Percentiles rank a stretch among this genome's conserved stretches.
These are phyloP conservation scores for Tetradesmus obliquus DNA, from an alignment of 139 green algal species.

Conservation along the genomic window DNA sequence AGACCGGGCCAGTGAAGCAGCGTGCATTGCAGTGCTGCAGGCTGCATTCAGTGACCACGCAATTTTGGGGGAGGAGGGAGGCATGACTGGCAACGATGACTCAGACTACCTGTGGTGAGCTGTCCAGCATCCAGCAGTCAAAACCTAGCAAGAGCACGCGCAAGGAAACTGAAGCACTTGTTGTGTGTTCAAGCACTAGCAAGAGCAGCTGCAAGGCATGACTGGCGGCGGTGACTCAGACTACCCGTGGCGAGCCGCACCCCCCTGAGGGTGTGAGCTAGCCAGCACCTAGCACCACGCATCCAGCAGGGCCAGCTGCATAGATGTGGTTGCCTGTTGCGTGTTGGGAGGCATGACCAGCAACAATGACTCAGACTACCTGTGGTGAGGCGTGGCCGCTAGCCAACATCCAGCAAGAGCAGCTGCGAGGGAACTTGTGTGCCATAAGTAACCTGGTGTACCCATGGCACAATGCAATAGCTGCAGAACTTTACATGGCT, in stretches of 20 bases:
- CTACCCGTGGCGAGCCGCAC: slow-evolving; percentile 53
- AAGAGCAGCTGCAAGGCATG: not conserved
- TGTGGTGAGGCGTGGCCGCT: slow-evolving; percentile 61
- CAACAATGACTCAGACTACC: slow-evolving; percentile 50
- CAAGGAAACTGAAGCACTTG: too few relatives aligned
- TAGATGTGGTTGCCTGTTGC: too few relatives aligned
- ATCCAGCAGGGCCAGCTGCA: too few relatives aligned
- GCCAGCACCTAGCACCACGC: not conserved
- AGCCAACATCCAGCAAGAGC: not conserved
- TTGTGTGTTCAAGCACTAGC: not conserved
- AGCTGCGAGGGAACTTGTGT: not conserved
- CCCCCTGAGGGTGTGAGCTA: slow-evolving; percentile 50
- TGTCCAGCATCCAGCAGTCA: slow-evolving; percentile 19
- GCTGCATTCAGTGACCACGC: slow-evolving; percentile 74
- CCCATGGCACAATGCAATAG: too few relatives aligned
- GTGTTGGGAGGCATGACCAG: slow-evolving; percentile 41
- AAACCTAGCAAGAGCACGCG: not conserved
- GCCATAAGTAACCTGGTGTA: too few relatives aligned
- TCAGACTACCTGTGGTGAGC: slow-evolving; percentile 71
- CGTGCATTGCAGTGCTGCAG: slow-evolving; percentile 62
- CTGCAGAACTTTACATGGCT: not conserved
- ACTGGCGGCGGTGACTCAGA: slow-evolving; percentile 20
- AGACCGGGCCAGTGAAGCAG: slow-evolving; percentile 78
- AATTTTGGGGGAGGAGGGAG: slow-evolving; percentile 88
- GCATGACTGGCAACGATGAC: slow-evolving; percentile 44